Conservation (phyloP, 805 yeast genomes). For the Candida fluviatilis region DNA sequence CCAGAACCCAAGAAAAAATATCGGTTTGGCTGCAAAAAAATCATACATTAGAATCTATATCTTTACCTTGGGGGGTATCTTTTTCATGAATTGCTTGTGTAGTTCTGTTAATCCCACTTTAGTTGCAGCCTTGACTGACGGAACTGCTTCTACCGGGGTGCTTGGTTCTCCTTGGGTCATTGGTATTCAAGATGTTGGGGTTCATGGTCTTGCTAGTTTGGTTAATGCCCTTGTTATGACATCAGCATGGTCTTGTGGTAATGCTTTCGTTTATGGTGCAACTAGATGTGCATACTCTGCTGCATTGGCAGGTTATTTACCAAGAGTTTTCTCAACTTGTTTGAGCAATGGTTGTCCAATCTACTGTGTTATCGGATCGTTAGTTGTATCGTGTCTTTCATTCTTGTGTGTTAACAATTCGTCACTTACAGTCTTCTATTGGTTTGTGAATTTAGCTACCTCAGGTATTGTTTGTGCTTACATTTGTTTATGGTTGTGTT, state of each 20-base stretch:
- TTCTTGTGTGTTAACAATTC: slow-evolving; percentile 26
- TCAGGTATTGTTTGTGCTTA: slow-evolving; percentile 31
- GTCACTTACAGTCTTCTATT: slow-evolving; percentile 27
- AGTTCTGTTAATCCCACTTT: slow-evolving; percentile 30
- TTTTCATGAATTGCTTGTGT: slow-evolving; percentile 32
- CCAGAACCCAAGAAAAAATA: slow-evolving; percentile 35
- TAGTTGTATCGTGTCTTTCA: slow-evolving; percentile 21
- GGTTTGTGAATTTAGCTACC: slow-evolving; percentile 34
- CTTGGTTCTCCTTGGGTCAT: slow-evolving; percentile 37
- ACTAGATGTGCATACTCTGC: slow-evolving; percentile 32
- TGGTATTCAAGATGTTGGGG: slow-evolving; percentile 32
- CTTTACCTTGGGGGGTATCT: slow-evolving; percentile 36
- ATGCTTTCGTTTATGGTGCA: slow-evolving; percentile 32
- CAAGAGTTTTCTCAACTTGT: slow-evolving; percentile 28
- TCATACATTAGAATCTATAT: slow-evolving; percentile 30
- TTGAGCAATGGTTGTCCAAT: slow-evolving; percentile 31
- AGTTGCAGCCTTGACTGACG: slow-evolving; percentile 17
- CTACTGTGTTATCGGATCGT: slow-evolving; percentile 20
- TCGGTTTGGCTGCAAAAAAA: slow-evolving; percentile 32
- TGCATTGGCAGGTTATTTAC: slow-evolving; percentile 33
- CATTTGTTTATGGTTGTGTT: slow-evolving; percentile 25
- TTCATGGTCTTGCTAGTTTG: slow-evolving; percentile 29
- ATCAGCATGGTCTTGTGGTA: slow-evolving; percentile 37
- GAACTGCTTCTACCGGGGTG: slow-evolving; percentile 29
- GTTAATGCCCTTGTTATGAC: slow-evolving; percentile 31